These are phyloP conservation scores for Vickermania ingenoplastis DNA, from an alignment of 208 protist species.

Conservation along the genomic window DNA sequence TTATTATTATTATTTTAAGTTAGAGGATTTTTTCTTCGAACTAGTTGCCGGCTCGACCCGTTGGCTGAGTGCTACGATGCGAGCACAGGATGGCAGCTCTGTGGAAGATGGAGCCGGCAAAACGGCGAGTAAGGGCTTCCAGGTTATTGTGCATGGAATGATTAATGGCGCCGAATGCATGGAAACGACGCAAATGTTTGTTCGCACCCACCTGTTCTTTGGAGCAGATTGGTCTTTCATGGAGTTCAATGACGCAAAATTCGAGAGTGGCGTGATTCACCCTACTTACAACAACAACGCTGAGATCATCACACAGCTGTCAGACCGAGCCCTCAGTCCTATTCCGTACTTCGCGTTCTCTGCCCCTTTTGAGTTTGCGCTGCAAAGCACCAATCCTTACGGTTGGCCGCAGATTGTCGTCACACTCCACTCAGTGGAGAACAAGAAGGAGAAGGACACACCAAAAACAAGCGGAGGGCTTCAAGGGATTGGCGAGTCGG, in stretches of 20 bases:
- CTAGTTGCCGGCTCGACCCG: too few species aligned
- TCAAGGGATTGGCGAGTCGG: slow-evolving; percentile 35
- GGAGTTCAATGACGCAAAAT: not conserved
- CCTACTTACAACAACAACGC: slow-evolving; percentile 57
- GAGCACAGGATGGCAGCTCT: not conserved
- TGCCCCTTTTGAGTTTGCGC: slow-evolving; percentile 70
- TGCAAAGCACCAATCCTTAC: slow-evolving; percentile 71
- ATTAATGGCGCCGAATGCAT: slow-evolving; percentile 74
- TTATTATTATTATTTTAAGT: too few species aligned
- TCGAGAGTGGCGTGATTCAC: slow-evolving; percentile 21
- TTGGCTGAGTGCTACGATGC: too few species aligned
- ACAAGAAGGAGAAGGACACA: slow-evolving; percentile 17
- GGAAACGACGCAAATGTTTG: slow-evolving; percentile 47
- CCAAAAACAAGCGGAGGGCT: slow-evolving; percentile 13
- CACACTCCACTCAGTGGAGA: slow-evolving; percentile 59
- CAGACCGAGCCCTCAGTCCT: slow-evolving; percentile 35
- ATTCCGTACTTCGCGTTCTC: slow-evolving; percentile 63
- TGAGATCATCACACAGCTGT: slow-evolving; percentile 79
- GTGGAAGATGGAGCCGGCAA: not conserved
- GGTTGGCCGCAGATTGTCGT: slow-evolving; percentile 81
- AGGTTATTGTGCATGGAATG: slow-evolving; percentile 69
- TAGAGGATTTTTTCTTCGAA: too few species aligned
- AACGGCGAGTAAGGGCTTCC: slow-evolving; percentile 30
- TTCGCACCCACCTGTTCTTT: slow-evolving; percentile 76
- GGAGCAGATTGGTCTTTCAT: slow-evolving; percentile 71